Evolutionary conservation across 768 basidiomycete species (phyloP), one percentile per base, ranked within the genome.

Genomic region (Leccinum boreale): DNA sequence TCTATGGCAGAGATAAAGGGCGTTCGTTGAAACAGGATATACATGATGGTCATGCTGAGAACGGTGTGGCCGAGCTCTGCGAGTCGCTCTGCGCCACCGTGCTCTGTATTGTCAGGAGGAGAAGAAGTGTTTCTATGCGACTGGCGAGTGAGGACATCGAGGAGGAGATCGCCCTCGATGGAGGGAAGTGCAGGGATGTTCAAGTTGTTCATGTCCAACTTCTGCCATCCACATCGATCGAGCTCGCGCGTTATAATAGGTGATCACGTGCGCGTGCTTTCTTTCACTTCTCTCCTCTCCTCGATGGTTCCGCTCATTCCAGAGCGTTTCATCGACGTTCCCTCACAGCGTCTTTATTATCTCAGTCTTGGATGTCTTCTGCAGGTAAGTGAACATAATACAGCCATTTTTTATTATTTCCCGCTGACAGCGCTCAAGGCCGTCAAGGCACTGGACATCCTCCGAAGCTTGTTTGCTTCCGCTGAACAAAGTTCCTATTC

Each of bases 341-440:
- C 90, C 21, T 86, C 90, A 15, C 90, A 93, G 69, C 80, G 94
- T 51, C 80, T 90, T 6, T 92, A 94, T 65, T 81, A 82, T 61
- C 77, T 92, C 46, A 89, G 91, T 59, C 73, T 93, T 24, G 89
- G 87, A 8, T 80, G 86, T 42, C 77, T 93, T 2, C 78, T 90
- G 33, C 92, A 94, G 80, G 92, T 89, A 61, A 55, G 79, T 62
- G 7, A 26, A 0, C 17, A 23, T 0, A 0, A 6, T 5, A 6
- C 15, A 14, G 5, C 0, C 5, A 1, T 12, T 2, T 9, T 19
- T 12, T 8, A 24, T n/a, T n/a, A 24, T 8, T 23, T n/a, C n/a
- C 39, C 50, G 5, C 48, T 65, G 45, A 64, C 51, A 26, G 9
- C 58, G 23, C 39, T 6, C 7, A 56, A 94, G 92, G 83, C 89